A percentile compares a stretch with the other conserved stretches of the same genome.
phyloP scores from a whole-genome alignment of 2,329 filamentous ascomycete species.

The Venturia effusa region DNA sequence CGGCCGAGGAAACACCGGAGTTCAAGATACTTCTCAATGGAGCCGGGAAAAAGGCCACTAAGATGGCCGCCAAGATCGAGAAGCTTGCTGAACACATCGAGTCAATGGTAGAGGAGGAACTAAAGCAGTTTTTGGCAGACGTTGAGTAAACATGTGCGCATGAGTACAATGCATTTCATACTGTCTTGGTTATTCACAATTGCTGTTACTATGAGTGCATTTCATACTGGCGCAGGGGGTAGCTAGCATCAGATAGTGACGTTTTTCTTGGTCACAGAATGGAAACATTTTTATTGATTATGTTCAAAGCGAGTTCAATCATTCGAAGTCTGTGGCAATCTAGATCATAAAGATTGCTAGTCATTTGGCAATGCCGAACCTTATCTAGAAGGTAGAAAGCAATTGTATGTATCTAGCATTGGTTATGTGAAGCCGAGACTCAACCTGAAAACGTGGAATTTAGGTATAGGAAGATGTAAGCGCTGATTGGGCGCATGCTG shows the following conservation, averaged over 20 bases:
- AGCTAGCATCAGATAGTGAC: not conserved
- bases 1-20: conserved; percentile 22
- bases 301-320: not conserved
- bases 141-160: conserved; percentile 12
- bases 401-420: too few relatives aligned
- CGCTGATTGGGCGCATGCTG: too few relatives aligned
- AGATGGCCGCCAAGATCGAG: conserved; percentile 38
- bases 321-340: too few relatives aligned
- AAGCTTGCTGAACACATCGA: conserved; percentile 33
- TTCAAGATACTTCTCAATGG: conserved; percentile 25
- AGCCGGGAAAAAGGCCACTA: conserved; percentile 29
- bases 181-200: not conserved
- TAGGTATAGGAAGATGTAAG: too few relatives aligned
- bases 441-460: too few relatives aligned
- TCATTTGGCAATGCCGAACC: too few relatives aligned
- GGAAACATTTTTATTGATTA: not conserved
- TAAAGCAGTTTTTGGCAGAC: conserved; percentile 46
- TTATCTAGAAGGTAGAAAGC: too few relatives aligned
- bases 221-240: not conserved
- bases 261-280: not conserved
- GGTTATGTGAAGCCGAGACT: too few relatives aligned
- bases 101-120: conserved; percentile 37
- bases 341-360: too few relatives aligned
- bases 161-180: not conserved
- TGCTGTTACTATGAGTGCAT: not conserved